Evolutionary conservation across 2,329 filamentous ascomycete genomes (phyloP), one percentile per base, ranked within the genome.

Genomic region (Pestalotiopsis sp.): DNA sequence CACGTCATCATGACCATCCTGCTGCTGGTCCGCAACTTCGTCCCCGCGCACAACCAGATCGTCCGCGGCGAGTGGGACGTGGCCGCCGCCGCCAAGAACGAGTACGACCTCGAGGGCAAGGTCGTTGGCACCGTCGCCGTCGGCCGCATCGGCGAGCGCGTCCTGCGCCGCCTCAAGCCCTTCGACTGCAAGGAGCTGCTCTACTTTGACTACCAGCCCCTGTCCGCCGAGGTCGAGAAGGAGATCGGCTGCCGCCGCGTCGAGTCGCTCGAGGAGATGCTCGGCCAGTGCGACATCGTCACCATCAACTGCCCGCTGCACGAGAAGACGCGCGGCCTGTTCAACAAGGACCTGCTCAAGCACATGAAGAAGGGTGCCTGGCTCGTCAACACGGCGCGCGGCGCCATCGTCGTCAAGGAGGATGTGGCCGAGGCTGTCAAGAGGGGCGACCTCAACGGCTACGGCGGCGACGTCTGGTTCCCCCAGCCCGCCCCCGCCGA

Each of bases 1-100:
- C 96, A 99, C 86, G 96, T 99, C 76, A 85, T 99, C 85, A 98
- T 99, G 96, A 99, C 96, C 81, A 98, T 98, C 83, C 92, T 99
- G 65, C 83, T 91, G 73, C 92, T 99, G 66, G 92, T 98, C 81
- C 95, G 96, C 86, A 99, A 99, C 92, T 99, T 98, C 79, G 94
- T 97, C 66, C 96, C 96, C 74, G 95, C 96, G 66, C 96, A 98
- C 86, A 95, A 98, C 87, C 91, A 94, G 88, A 92, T 99, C 79
- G 88, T 91, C 82, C 84, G 85, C 69, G 96, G 96, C 72, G 93
- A 97, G 71, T 99, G 96, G 96, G 88, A 99, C 80, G 96, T 99
- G 65, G 96, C 96, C 70, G 95, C 89, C 67, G 95, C 95, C 31
- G 96, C 96, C 80, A 98, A 98, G 92, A 95, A 97, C 85, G 95